Conservation (phyloP, 106 monocot species). For the Allium fistulosum region DNA sequence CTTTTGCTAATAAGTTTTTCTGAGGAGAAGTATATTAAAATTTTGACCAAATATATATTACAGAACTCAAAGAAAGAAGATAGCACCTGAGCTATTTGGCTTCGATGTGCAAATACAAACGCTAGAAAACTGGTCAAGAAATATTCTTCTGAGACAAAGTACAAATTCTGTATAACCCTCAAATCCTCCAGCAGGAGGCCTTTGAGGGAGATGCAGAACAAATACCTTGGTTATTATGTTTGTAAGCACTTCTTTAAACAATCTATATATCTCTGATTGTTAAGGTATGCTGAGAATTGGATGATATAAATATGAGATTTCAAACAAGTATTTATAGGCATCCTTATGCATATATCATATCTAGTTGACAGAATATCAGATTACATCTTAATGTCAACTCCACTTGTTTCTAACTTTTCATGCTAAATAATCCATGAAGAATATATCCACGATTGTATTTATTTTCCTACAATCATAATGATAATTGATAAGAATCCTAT, state of each 20-base stretch:
- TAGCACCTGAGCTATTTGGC: no score
- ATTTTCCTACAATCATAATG: neutral
- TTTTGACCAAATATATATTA: no score
- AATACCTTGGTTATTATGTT: neutral
- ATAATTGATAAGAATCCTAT: neutral
- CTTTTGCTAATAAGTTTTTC: no score
- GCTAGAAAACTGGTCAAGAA: neutral
- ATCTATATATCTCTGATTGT: neutral
- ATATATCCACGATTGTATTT: neutral
- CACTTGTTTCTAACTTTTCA: constrained; percentile 1
- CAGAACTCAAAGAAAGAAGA: no score
- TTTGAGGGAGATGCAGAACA: constrained; percentile 5
- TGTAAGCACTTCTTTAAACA: neutral
- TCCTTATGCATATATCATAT: neutral
- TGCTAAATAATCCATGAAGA: neutral
- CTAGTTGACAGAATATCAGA: neutral
- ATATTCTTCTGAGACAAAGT: neutral
- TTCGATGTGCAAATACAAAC: no score
- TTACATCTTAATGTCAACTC: neutral
- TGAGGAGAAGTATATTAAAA: no score
- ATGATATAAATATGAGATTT: no score
- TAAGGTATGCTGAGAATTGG: no score
- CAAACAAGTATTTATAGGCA: neutral
- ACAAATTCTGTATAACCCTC: neutral
- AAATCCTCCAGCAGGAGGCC: constrained; percentile 2